These are phyloP conservation scores for Geoglossum cookeanum DNA, from an alignment of 2,329 filamentous ascomycete species.

Conservation along the genomic window DNA sequence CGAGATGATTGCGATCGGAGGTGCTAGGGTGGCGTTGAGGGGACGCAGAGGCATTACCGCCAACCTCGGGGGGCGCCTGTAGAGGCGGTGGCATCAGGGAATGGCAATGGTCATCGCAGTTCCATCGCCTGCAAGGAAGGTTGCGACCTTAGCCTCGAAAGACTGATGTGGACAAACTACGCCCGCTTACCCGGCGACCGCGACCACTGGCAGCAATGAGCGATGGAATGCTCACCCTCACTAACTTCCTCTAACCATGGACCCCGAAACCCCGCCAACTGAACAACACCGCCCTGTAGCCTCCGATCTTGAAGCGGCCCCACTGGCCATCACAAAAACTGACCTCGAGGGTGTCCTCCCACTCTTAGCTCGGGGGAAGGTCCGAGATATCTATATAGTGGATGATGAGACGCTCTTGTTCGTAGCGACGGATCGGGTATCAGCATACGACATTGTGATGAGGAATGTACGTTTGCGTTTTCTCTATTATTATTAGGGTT, in stretches of 20 bases:
- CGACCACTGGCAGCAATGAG: too few relatives aligned
- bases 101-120: neutral
- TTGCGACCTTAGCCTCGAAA: neutral
- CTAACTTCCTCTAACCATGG: too few relatives aligned
- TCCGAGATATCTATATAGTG: slow-evolving; percentile 62
- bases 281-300: too few relatives aligned
- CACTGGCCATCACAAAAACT: slow-evolving; percentile 17
- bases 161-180: neutral
- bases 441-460: slow-evolving; percentile 86
- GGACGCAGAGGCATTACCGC: neutral
- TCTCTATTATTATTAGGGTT: neutral
- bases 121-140: neutral
- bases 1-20: slow-evolving; percentile 47
- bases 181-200: neutral
- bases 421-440: slow-evolving; percentile 76
- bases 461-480: slow-evolving; percentile 35
- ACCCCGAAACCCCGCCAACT: too few relatives aligned
- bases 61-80: neutral
- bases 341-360: slow-evolving; percentile 26
- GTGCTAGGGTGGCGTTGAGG: neutral
- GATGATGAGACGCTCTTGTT: slow-evolving; percentile 57
- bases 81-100: neutral
- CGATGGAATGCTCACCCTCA: too few relatives aligned
- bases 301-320: neutral
- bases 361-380: slow-evolving; percentile 46